These are phyloP conservation scores for Periglandula ipomoeae DNA, from an alignment of 2,329 filamentous ascomycete species.

Conservation along the genomic window DNA sequence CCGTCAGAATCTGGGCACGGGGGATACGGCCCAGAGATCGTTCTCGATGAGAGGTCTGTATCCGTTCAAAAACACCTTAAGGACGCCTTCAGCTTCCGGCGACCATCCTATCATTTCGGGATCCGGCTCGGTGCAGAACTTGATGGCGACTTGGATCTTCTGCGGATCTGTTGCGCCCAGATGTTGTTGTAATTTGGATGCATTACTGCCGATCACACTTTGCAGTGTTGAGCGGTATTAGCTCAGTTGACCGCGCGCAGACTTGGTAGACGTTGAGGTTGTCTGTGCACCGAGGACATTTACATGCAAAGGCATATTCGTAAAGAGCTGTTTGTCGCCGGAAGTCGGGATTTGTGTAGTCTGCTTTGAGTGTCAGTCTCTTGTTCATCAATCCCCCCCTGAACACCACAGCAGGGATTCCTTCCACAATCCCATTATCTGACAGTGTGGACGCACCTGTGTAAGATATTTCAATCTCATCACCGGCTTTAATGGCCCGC, in stretches of 20 bases:
- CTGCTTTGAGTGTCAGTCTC: too few species aligned
- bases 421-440: neutral
- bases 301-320: constrained; percentile 44
- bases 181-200: constrained; percentile 10
- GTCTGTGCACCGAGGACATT: constrained; percentile 38
- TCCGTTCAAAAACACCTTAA: constrained; percentile 3
- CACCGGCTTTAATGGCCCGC: constrained; percentile 36
- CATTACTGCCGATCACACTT: constrained; percentile 29
- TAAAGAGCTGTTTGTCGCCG: constrained; percentile 33
- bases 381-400: too few species aligned
- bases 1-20: constrained; percentile 36
- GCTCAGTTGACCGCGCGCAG: constrained; percentile 29
- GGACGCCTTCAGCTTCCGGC: neutral
- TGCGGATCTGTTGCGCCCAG: constrained; percentile 14
- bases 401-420: too few species aligned
- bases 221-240: constrained; percentile 32
- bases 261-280: constrained; percentile 47
- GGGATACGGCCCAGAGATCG: constrained; percentile 39
- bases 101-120: neutral
- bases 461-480: constrained; percentile 54
- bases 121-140: neutral
- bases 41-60: constrained; percentile 17
- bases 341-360: constrained; percentile 35
- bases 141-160: constrained; percentile 13
- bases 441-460: constrained; percentile 34